These are phyloP conservation scores for Trifolium dubium DNA, from an alignment of 306 rosid species.

Conservation along the genomic window DNA sequence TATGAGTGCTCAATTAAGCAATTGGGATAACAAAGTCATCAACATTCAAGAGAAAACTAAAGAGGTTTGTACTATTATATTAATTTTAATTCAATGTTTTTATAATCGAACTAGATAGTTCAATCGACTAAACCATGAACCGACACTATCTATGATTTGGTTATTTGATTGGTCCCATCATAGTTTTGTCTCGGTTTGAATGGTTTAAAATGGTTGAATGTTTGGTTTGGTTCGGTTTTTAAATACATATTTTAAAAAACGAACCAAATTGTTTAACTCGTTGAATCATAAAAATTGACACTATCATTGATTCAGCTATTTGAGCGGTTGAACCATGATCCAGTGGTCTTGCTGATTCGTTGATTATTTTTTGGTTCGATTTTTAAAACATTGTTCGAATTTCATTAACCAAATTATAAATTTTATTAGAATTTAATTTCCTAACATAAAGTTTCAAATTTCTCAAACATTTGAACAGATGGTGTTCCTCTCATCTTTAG, in stretches of 20 bases:
- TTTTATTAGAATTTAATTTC: neutral
- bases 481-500: conserved; percentile 80
- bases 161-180: too few relatives aligned
- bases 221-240: neutral
- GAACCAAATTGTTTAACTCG: too few relatives aligned
- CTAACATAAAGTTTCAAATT: neutral
- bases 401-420: neutral
- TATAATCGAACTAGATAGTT: neutral
- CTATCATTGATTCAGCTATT: too few relatives aligned
- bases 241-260: neutral
- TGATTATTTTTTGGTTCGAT: neutral
- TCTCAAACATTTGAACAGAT: conserved; percentile 54
- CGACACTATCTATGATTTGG: too few relatives aligned
- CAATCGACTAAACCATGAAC: neutral
- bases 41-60: conserved; percentile 92
- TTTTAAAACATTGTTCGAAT: neutral
- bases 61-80: conserved; percentile 51
- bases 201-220: neutral
- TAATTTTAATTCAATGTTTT: neutral
- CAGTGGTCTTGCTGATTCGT: too few relatives aligned
- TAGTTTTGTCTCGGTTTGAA: too few relatives aligned
- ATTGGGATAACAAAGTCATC: conserved; percentile 70
- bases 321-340: too few relatives aligned
- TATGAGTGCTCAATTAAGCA: conserved; percentile 67
- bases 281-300: too few relatives aligned